Evolutionary conservation across 179 eudicot genomes (phyloP), one percentile per base, ranked within the genome.

Genomic region (Silene vulgaris): DNA sequence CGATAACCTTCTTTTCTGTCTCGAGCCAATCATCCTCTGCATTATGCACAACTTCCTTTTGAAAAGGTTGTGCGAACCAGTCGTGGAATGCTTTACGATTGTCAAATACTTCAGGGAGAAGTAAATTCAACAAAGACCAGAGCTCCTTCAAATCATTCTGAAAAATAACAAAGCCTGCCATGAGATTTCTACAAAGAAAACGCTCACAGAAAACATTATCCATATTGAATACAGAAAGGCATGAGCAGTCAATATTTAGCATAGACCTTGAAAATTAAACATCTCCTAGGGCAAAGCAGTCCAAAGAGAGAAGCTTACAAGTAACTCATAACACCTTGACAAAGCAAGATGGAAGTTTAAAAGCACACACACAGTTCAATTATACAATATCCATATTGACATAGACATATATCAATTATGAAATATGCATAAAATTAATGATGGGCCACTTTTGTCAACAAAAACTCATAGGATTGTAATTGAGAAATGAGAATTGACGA

Each of bases 51-150:
- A 90, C 93, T 80, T 96, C 99, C 81, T 83, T 93, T 85, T 90
- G 97, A 80, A 96, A 96, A 54, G 97, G 97, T 86, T 93, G 88
- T 6, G 99, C 86, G 82, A 96, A 96, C 99, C 99, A 96, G 77
- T 96, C 99, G 84, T 96, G 96, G 82, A 96, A 96, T 76, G 97
- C 97, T 86, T 93, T 96, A 62, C 96, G 91, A 76, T 96, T 96
- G 82, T 96, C 97, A 85, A 96, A 96, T n/a, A 96, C 97, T 86
- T 96, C 97, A 61, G 99, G 99, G 77, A 96, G 99, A 66, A 96
- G 97, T 72, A 96, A 85, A 85, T 96, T 96, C 71, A 96, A 85
- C 75, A 96, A 85, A 28, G 99, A 93, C 99, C 99, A 96, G 21
- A 96, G 97, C 80, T 96, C 99, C 85, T 93, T 96, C 69, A 96